These are phyloP conservation scores for Tripterygium wilfordii DNA, from an alignment of 177 flowering plant genomes.

Conservation along the genomic window DNA sequence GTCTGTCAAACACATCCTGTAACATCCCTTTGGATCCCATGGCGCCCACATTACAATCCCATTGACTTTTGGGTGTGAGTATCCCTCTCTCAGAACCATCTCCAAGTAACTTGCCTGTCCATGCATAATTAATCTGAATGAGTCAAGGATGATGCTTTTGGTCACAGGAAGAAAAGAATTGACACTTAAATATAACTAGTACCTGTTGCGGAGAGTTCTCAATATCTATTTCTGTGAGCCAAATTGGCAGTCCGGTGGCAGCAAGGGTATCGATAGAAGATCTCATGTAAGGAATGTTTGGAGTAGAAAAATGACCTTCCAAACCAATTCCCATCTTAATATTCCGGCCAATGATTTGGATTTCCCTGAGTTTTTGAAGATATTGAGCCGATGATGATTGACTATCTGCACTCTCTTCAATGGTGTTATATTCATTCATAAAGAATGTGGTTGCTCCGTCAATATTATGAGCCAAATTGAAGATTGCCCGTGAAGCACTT, in stretches of 20 bases:
- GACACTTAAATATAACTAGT: background rate
- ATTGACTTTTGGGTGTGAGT: conserved; percentile 28
- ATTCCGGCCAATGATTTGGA: conserved; percentile 3
- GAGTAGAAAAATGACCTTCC: conserved; percentile 30
- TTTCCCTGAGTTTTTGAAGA: conserved; percentile 21
- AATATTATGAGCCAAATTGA: conserved; percentile 10
- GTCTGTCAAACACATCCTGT: conserved; percentile 46
- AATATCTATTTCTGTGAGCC: conserved; percentile 47
- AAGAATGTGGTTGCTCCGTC: conserved; percentile 25
- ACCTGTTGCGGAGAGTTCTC: conserved; percentile 17
- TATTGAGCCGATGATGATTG: conserved; percentile 17
- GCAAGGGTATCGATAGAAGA: conserved; percentile 35
- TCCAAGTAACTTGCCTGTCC: conserved; percentile 27
- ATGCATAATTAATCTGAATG: background rate
- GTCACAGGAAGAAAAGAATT: background rate
- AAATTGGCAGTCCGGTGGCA: conserved; percentile 24
- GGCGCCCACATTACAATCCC: conserved; percentile 50
- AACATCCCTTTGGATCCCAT: conserved; percentile 27
- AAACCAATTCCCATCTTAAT: conserved; percentile 37
- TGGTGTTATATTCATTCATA: conserved; percentile 41
- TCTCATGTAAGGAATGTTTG: conserved; percentile 38
- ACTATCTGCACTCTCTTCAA: conserved; percentile 26
- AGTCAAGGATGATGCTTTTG: background rate
- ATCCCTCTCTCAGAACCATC: conserved; percentile 30
- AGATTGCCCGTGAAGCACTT: conserved; percentile 8